Base-by-base conservation (phyloP, 371 early-diverging fungal genomes). In the Basidiobolus meristosporus region DNA sequence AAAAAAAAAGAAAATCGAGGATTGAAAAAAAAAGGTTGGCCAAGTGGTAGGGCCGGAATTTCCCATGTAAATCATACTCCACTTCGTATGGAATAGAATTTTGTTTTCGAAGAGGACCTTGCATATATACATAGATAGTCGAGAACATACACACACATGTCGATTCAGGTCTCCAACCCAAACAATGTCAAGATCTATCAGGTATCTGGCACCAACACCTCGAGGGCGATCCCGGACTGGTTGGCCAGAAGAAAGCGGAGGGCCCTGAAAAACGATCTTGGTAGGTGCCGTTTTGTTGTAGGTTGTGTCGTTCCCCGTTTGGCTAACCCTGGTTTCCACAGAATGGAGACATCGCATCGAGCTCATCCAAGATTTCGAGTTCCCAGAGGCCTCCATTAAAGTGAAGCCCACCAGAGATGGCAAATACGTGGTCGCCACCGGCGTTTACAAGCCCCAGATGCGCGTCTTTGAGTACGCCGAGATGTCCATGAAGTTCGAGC, bases 391-490 rank as follows among this genome's bases (percentile, higher is more conserved):
- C 0, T 84, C 88, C 4, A 64, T 77, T 19, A 68, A 74, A 43
- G 63, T 98, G 38, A 79, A 82, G 44, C 63, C 76, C 12, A 89
- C 97, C 1, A 58, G 68, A 7, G 92, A 97, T 59, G 82, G 89
- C 31, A 72, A 85, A 33, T 77, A 67, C 55, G 74, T 82, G 19
- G 70, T 97, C 51, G 92, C 92, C 1, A 89, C 93, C 2, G 72
- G 78, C 35, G 86, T 89, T 4, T 99, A 99, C 59, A 93, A 97
- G 57, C 99, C 99, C 14, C 93, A 90, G 52, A 80, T 98, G 53
- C 76, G 92, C 41, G 89, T 93, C 0, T 98, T 65, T 49, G 99
- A 98, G 39, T 82, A 84, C 45, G 54, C 76, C 2, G 83, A 97
- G 48, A 70, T 91, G 63, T 73, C 92, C 2, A 79, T 95, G 79